A percentile compares a stretch with the other conserved stretches of the same genome.
These are phyloP conservation scores for Globisporangium uncinulatum DNA, from an alignment of 352 stramenopile genomes.

Conservation along the genomic window DNA sequence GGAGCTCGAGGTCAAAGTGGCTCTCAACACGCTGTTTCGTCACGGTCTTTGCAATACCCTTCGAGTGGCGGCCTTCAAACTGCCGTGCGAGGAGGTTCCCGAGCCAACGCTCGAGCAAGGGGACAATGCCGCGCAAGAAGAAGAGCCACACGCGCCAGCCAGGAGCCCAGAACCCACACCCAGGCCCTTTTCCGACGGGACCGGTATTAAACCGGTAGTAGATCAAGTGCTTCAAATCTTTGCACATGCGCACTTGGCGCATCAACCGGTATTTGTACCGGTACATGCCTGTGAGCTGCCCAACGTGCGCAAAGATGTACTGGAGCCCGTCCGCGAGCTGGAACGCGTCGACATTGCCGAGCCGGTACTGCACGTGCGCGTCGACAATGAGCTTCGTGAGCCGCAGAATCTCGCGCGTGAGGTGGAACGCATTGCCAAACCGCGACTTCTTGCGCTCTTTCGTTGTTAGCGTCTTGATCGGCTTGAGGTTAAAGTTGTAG, in stretches of 20 bases:
- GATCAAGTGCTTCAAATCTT: conserved; percentile 99
- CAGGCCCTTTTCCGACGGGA: conserved; percentile 98
- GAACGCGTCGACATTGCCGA: conserved; percentile 99
- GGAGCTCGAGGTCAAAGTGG: conserved; percentile 99
- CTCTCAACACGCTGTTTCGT: conserved; percentile 99
- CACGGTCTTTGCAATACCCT: conserved; percentile 98
- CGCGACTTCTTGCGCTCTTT: conserved; percentile 99
- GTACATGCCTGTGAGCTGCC: conserved; percentile 99
- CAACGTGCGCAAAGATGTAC: conserved; percentile 99
- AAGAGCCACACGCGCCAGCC: conserved; percentile 99
- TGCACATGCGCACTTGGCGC: conserved; percentile 98
- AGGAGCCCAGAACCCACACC: conserved; percentile 98
- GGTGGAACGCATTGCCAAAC: conserved; percentile 95
- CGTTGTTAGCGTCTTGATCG: conserved; percentile 99
- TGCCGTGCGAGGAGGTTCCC: conserved; percentile 98
- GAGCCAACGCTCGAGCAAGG: conserved; percentile 98
- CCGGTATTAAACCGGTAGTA: conserved; percentile 99
- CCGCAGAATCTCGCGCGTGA: conserved; percentile 98
- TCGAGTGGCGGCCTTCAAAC: conserved; percentile 99
- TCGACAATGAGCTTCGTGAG: conserved; percentile 99
- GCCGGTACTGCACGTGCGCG: conserved; percentile 98
- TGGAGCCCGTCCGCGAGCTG: conserved; percentile 99
- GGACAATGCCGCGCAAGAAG: conserved; percentile 98
- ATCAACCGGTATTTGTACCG: conserved; percentile 99
- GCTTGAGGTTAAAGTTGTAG: conserved; percentile 99